Evolutionary conservation across 2,329 filamentous ascomycete genomes (phyloP), one percentile per base, ranked within the genome.

Genomic region (Aspergillus tanneri): DNA sequence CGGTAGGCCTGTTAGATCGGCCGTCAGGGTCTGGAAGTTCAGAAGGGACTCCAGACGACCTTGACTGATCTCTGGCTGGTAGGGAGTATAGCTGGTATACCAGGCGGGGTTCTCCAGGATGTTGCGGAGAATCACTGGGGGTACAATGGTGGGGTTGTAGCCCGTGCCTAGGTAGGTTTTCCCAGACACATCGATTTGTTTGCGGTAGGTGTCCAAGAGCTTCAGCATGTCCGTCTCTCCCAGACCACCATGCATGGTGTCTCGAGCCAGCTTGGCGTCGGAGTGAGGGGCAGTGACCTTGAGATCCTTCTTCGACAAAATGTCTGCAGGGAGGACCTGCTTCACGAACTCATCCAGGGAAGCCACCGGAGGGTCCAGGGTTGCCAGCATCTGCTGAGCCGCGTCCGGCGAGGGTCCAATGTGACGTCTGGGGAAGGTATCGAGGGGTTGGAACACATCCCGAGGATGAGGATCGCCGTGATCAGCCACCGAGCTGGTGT

Each of bases 71-170:
- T 97, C 92, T 2, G 92, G 87, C 74, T 97, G 92, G 72, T 96
- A 97, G 12, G 92, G 92, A 0, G 92, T 96, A 71, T 97, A 96
- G 73, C 90, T 96, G 32, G 92, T 97, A 70, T 97, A 97, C 92
- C 92, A 97, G 8, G 86, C 90, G 4, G 92, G 92, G 68, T 87
- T 92, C 77, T 97, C 90, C 49, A 97, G 76, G 4, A 97, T 80
- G 67, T 96, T 96, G 58, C 91, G 81, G 77, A 93, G 89, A 68
- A 97, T 95, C 48, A 96, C 91, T 47, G 89, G 82, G 4, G 92
- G 92, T 1, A 88, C 86, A 58, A 86, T 81, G n/a, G 90, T 92
- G 27, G 84, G 86, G 57, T 92, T 90, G 77, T 96, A 97, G 49
- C 92, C 92, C 49, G 82, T 83, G 4, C 92, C 92, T 57, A 96